Evolutionary conservation across 73 alveolate genomes (phyloP).

Genomic region (Durusdinium trenchii): DNA sequence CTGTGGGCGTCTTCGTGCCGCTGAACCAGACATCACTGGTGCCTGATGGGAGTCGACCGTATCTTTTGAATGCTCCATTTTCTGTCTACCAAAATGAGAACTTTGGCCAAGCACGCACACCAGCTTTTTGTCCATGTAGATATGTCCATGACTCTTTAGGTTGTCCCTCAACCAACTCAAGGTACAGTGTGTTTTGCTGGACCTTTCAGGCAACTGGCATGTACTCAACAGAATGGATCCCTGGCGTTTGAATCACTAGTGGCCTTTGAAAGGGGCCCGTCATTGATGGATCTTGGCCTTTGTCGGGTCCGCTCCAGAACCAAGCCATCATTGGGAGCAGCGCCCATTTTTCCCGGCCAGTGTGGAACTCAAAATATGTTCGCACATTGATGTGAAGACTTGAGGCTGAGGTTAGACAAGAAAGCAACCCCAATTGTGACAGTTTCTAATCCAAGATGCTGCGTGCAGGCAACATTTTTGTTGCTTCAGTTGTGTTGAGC

Average conservation of each 20-base stretch:
- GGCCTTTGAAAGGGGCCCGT: too few species aligned
- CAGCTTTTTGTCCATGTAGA: not conserved
- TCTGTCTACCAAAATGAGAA: too few species aligned
- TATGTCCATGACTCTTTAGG: too few species aligned
- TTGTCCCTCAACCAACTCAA: not conserved
- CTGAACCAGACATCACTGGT: conserved; percentile 53
- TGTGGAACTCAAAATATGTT: not conserved
- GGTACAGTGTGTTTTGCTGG: too few species aligned
- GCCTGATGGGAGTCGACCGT: not conserved
- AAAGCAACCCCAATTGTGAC: not conserved
- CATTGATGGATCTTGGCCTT: not conserved
- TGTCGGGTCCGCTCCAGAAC: not conserved
- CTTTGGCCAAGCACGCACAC: not conserved
- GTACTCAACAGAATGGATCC: too few species aligned
- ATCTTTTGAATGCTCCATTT: too few species aligned
- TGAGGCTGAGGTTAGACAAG: not conserved
- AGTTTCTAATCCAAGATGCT: not conserved
- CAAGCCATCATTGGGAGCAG: not conserved
- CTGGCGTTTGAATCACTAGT: not conserved
- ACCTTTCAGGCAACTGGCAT: too few species aligned
- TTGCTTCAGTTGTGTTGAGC: not conserved
- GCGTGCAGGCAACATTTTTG: not conserved
- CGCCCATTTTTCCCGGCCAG: conserved; percentile 41
- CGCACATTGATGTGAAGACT: not conserved
- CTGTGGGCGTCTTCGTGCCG: conserved; percentile 87